phyloP scores from a whole-genome alignment of 345 rosid genomes.

The Eucalyptus regnans region DNA sequence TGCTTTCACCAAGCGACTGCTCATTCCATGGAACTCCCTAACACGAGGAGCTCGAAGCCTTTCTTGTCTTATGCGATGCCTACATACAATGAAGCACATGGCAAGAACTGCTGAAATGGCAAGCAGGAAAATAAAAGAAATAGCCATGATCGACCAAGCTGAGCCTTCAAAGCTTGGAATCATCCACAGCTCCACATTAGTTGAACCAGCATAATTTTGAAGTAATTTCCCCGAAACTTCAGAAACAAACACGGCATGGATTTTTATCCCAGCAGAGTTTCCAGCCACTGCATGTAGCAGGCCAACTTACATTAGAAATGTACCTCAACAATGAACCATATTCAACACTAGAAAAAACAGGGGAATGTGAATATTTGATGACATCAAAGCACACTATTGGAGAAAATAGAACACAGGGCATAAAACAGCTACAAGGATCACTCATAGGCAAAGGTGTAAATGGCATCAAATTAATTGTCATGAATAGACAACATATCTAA shows the following conservation, averaged over 20 bases:
- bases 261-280: conserved; percentile 65
- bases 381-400: not conserved
- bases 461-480: not conserved
- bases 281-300: conserved; percentile 70
- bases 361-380: not conserved
- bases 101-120: conserved; percentile 95
- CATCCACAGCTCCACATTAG: conserved; percentile 59
- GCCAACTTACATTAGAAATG: not conserved
- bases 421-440: not conserved
- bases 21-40: conserved; percentile 90
- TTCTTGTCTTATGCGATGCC: conserved; percentile 66
- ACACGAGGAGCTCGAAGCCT: conserved; percentile 40
- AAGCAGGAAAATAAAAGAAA: conserved; percentile 74
- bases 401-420: not conserved
- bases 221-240: conserved; percentile 58
- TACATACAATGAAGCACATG: conserved; percentile 84
- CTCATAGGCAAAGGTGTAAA: not conserved
- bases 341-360: not conserved
- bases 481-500: not conserved
- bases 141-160: conserved; percentile 94
- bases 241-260: conserved; percentile 72
- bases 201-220: conserved; percentile 28
- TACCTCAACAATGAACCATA: not conserved
- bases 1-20: conserved; percentile 80
- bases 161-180: conserved; percentile 69